phyloP scores from a whole-genome alignment of 2,329 filamentous ascomycete genomes.

The Fusarium setosum region DNA sequence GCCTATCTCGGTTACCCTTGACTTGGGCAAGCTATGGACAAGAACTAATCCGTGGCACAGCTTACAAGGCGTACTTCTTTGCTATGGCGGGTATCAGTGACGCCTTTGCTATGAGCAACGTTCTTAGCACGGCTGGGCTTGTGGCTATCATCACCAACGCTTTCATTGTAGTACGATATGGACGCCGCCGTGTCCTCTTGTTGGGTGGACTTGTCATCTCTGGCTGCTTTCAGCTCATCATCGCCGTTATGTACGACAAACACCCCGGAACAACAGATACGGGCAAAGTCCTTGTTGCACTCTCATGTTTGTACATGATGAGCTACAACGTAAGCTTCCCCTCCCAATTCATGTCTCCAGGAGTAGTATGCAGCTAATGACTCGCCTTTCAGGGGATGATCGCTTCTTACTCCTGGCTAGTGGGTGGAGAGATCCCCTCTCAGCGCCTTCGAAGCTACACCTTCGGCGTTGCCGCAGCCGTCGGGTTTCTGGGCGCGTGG shows the following conservation, averaged over 20 bases:
- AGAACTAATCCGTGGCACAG: neutral
- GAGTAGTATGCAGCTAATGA: no score
- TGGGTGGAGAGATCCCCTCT: slow-evolving; percentile 36
- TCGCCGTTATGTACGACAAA: slow-evolving; percentile 31
- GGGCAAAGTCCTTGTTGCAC: slow-evolving; percentile 34
- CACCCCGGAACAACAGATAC: slow-evolving; percentile 22
- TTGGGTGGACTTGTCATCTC: slow-evolving; percentile 21
- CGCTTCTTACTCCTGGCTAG: slow-evolving; percentile 38
- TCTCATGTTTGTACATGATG: slow-evolving; percentile 38
- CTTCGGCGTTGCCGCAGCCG: slow-evolving; percentile 32
- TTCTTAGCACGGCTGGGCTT: slow-evolving; percentile 36
- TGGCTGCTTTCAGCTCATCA: slow-evolving; percentile 34
- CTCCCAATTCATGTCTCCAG: no score
- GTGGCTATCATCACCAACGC: slow-evolving; percentile 35
- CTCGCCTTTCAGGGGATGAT: slow-evolving; percentile 31
- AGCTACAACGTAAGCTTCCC: slow-evolving; percentile 34
- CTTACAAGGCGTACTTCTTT: slow-evolving; percentile 41
- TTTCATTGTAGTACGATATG: slow-evolving; percentile 35
- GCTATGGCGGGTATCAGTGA: slow-evolving; percentile 36
- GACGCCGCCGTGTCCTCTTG: slow-evolving; percentile 26
- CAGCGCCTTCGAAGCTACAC: slow-evolving; percentile 40
- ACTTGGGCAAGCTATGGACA: accelerated
- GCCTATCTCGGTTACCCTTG: no score
- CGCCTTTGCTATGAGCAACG: slow-evolving; percentile 39
- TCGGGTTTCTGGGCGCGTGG: slow-evolving; percentile 36